Evolutionary conservation across 768 basidiomycete species (phyloP).

Genomic region (Agaricus blazei): DNA sequence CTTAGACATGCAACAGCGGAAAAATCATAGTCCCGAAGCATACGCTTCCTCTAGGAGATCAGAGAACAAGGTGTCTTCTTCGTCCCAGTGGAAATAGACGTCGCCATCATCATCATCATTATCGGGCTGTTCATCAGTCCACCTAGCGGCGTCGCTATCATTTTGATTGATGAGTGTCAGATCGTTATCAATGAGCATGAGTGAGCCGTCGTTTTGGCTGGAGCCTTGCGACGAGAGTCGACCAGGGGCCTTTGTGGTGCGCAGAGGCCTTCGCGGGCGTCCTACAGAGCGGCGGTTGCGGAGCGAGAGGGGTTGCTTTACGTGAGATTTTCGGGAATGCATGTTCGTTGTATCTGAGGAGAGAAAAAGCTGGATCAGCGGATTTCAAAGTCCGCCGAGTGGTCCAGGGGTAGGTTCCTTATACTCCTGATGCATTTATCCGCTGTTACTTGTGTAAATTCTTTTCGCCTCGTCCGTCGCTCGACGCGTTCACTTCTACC

Average conservation of each 20-base stretch:
- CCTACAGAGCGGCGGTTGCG: background rate
- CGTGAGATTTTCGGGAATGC: background rate
- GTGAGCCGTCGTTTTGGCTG: constrained; percentile 3
- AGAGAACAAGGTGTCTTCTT: constrained; percentile 47
- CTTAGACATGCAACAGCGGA: constrained; percentile 11
- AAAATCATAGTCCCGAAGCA: constrained; percentile 11
- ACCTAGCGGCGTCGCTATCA: constrained; percentile 14
- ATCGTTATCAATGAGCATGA: constrained; percentile 7
- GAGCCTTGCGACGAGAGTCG: background rate
- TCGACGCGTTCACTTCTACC: too few species aligned
- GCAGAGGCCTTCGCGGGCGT: background rate
- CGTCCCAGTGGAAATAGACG: constrained; percentile 42
- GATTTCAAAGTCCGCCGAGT: constrained; percentile 41
- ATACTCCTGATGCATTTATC: too few species aligned
- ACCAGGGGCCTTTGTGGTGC: background rate
- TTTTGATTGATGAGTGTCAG: constrained; percentile 10
- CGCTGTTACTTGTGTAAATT: too few species aligned
- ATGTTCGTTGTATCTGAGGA: constrained; percentile 12
- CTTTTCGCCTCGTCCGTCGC: too few species aligned
- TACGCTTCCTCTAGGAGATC: constrained; percentile 42
- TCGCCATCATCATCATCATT: constrained; percentile 18
- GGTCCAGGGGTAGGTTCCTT: background rate
- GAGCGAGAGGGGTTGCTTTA: background rate
- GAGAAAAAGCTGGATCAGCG: constrained; percentile 9
- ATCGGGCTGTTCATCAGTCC: constrained; percentile 18